A percentile compares a stretch with the other conserved stretches of the same genome.
These are phyloP conservation scores for Lactarius quietus DNA, from an alignment of 768 basidiomycete species.

Conservation along the genomic window DNA sequence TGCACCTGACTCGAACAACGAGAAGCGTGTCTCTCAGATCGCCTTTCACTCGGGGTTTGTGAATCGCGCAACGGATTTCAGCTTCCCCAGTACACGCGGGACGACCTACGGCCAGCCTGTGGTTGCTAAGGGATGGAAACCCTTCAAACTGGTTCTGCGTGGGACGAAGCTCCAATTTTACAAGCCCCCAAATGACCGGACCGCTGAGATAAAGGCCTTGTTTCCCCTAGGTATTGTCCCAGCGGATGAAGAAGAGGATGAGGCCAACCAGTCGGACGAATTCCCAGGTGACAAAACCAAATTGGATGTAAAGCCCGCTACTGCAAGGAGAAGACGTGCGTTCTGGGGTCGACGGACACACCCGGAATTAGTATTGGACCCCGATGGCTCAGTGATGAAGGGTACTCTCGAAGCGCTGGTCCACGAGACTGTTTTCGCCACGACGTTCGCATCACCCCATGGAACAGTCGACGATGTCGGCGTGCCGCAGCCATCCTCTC, in stretches of 20 bases:
- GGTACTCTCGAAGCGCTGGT: slow-evolving; percentile 76
- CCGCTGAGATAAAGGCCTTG: slow-evolving; percentile 60
- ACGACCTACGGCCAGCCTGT: slow-evolving; percentile 29
- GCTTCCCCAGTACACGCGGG: slow-evolving; percentile 32
- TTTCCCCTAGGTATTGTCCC: slow-evolving; percentile 67
- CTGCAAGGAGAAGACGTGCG: slow-evolving; percentile 54
- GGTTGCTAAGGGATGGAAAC: slow-evolving; percentile 72
- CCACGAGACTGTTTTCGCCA: slow-evolving; percentile 79
- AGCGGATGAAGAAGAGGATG: slow-evolving; percentile 49
- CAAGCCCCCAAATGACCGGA: slow-evolving; percentile 73
- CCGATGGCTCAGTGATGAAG: slow-evolving; percentile 45
- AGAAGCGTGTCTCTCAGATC: slow-evolving; percentile 74
- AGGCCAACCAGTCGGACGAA: slow-evolving; percentile 29
- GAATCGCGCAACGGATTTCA: slow-evolving; percentile 58
- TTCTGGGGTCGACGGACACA: slow-evolving; percentile 79
- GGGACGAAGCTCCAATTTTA: slow-evolving; percentile 85
- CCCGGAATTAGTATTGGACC: slow-evolving; percentile 55
- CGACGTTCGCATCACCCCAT: slow-evolving; percentile 44
- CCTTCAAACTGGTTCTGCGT: slow-evolving; percentile 78
- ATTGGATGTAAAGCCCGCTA: slow-evolving; percentile 37
- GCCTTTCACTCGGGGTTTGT: slow-evolving; percentile 72
- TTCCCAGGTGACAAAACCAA: slow-evolving; percentile 31
- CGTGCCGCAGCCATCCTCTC: slow-evolving; percentile 20
- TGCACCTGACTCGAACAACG: slow-evolving; percentile 32
- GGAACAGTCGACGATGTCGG: slow-evolving; percentile 10